These are phyloP conservation scores for Closterium sp. DNA, from an alignment of 139 green algal genomes.

Conservation along the genomic window DNA sequence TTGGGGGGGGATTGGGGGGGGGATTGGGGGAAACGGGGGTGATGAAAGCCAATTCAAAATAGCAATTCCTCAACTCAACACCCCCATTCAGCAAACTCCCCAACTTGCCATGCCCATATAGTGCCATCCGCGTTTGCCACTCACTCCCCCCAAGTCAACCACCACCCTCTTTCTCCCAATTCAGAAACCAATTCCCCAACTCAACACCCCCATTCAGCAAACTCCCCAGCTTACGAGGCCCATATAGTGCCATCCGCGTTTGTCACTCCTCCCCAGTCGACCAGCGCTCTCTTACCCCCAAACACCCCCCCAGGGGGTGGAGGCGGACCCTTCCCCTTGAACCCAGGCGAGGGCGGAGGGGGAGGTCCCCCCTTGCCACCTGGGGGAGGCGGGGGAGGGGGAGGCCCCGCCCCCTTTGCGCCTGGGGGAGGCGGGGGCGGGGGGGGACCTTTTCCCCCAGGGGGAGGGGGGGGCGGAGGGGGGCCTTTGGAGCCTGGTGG, in stretches of 20 bases:
- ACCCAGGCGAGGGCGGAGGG: not conserved
- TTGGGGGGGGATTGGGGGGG: too few species aligned
- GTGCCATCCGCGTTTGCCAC: constrained; percentile 4
- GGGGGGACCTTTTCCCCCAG: not conserved
- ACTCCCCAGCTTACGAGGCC: too few species aligned
- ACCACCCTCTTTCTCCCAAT: not conserved
- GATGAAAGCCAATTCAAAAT: too few species aligned
- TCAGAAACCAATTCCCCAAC: too few species aligned
- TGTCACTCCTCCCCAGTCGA: too few species aligned
- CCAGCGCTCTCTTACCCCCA: not conserved
- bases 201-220: too few species aligned
- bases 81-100: too few species aligned
- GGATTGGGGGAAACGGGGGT: too few species aligned
- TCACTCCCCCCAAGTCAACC: not conserved
- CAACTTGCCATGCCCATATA: not conserved
- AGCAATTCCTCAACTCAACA: too few species aligned
- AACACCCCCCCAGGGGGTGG: not conserved
- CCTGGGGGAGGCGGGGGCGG: not conserved
- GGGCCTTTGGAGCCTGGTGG: not conserved
- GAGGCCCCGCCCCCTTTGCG: not conserved
- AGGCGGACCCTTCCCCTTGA: not conserved
- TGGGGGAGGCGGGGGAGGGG: not conserved
- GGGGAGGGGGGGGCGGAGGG: not conserved
- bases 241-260: too few species aligned
- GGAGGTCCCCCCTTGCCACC: not conserved